A percentile compares a stretch with the other conserved stretches of the same genome.
These are phyloP conservation scores for Davidsoniella virescens DNA, from an alignment of 2,329 filamentous ascomycete genomes.

Conservation along the genomic window DNA sequence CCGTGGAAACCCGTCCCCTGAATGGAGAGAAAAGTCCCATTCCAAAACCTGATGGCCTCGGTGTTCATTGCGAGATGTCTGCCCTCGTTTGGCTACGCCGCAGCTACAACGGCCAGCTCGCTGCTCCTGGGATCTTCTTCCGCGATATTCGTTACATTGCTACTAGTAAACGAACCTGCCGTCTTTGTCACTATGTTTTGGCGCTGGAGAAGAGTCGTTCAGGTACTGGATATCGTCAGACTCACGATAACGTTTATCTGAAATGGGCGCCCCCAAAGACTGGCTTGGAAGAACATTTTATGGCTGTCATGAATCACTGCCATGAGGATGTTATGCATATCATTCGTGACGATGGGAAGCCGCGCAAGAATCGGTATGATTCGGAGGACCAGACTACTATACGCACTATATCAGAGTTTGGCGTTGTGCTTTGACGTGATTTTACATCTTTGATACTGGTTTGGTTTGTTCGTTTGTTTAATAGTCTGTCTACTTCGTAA, in stretches of 20 bases:
- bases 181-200: slow-evolving; percentile 22
- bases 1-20: too few species aligned
- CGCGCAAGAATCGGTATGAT: neutral
- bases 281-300: neutral
- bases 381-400: neutral
- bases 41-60: too few species aligned
- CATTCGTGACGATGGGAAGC: neutral
- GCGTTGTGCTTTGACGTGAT: neutral
- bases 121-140: slow-evolving; percentile 16
- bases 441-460: neutral
- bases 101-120: too few species aligned
- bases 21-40: too few species aligned
- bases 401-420: neutral
- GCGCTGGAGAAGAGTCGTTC: neutral
- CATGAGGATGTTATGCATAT: neutral
- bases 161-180: slow-evolving; percentile 22
- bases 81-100: too few species aligned
- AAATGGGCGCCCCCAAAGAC: neutral
- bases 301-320: neutral
- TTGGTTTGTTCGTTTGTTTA: neutral
- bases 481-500: neutral
- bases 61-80: too few species aligned
- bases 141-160: slow-evolving; percentile 20
- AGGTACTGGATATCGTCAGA: neutral
- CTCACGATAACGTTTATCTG: slow-evolving; percentile 1